Conservation (phyloP, 768 basidiomycete genomes). For the Boletus rubescentipes region DNA sequence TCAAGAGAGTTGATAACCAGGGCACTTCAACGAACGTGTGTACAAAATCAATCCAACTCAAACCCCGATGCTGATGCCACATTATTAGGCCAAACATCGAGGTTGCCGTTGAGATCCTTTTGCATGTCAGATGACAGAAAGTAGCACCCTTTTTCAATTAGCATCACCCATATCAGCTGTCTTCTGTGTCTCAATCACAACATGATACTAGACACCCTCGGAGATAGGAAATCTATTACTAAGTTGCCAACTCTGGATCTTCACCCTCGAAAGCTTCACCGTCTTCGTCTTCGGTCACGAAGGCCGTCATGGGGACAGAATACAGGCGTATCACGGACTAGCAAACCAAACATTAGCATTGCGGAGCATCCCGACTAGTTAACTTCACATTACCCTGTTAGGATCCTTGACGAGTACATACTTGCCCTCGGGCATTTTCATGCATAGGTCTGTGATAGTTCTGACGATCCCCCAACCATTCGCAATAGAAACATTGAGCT, state of each 20-base stretch:
- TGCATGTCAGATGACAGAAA: constrained; percentile 41
- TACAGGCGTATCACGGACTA: constrained; percentile 95
- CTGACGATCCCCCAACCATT: constrained; percentile 99
- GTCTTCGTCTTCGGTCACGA: constrained; percentile 81
- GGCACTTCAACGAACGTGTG: constrained; percentile 79
- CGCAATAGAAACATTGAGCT: constrained; percentile 90
- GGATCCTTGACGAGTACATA: constrained; percentile 98
- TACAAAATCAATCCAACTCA: constrained; percentile 6
- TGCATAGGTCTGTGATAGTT: constrained; percentile 88
- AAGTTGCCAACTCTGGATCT: constrained; percentile 37
- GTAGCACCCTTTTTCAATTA: not conserved
- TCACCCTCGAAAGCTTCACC: constrained; percentile 42
- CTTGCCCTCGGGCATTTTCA: constrained; percentile 98
- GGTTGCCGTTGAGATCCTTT: constrained; percentile 76
- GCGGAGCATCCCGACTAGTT: not conserved
- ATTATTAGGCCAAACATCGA: constrained; percentile 67
- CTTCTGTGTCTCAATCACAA: not conserved
- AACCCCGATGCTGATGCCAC: constrained; percentile 3
- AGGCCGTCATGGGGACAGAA: constrained; percentile 84
- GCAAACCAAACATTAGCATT: constrained; percentile 13
- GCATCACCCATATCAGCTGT: not conserved
- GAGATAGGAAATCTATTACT: constrained; percentile 13
- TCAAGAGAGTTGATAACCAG: constrained; percentile 69
- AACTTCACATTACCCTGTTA: constrained; percentile 70
- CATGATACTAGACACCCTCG: not conserved